Base-by-base conservation (phyloP, 257 asterid species). In the Buddleja alternifolia region DNA sequence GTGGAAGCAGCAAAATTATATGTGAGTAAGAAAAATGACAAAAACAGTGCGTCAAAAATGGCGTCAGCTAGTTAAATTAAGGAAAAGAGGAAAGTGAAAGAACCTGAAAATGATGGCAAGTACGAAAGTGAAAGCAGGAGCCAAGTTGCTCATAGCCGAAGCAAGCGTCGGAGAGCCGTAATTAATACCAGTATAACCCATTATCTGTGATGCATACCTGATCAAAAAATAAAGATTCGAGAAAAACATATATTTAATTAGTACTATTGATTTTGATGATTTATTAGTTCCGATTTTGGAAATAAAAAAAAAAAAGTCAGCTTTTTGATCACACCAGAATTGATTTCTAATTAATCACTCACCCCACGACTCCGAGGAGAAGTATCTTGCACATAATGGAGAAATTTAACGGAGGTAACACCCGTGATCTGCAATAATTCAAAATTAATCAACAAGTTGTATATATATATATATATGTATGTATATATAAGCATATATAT, bases 111-210 rank as follows among this genome's bases (percentile, higher is more conserved):
- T 72, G 79, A 85, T 25, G 41, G 95, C 95, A 2, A 88, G 90
- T 29, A 81, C 72, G 74, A 90, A 90, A 55, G 97, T 90, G 54
- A 87, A 86, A 8, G 97, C 97, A 65, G 97, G 97, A 45, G 85
- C 78, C 1, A 90, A 85, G 66, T 88, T 90, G 84, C 97, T 86
- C 82, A 90, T 84, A 73, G 96, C 96, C 16, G 92, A 90, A 46
- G 96, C 93, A 11, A 88, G 90, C 58, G 97, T 90, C 36, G 97
- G 97, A 55, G 95, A 88, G 16, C 84, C 80, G 71, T 82, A 88
- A 45, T 72, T 73, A 47, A 90, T 84, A 23, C 94, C 97, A 0
- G 85, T 83, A 19, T 80, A 86, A 2, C 94, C 96, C 89, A 81
- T 82, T 25, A 86, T 75, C 75, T 88, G 95, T 66, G 92, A 85